These are phyloP conservation scores for Fusarium paranaense DNA, from an alignment of 2,329 filamentous ascomycete genomes.

Conservation along the genomic window DNA sequence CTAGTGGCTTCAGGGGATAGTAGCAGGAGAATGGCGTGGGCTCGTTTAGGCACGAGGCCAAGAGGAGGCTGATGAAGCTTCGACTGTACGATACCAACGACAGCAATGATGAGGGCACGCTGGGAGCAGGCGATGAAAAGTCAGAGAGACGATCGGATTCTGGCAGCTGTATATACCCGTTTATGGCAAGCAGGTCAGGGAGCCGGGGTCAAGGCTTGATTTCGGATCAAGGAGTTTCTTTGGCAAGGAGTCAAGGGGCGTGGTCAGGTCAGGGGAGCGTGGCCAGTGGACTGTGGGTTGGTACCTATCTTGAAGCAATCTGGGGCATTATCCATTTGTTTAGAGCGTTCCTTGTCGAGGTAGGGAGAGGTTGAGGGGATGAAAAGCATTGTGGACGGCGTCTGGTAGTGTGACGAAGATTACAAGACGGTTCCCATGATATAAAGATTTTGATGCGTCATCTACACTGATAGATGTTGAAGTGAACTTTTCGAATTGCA, in stretches of 20 bases:
- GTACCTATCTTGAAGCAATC: slow-evolving; percentile 17
- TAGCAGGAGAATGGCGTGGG: background rate
- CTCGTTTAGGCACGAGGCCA: background rate
- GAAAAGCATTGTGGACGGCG: slow-evolving; percentile 5
- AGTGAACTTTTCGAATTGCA: background rate
- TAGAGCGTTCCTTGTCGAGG: background rate
- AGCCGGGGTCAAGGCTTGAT: slow-evolving; percentile 9
- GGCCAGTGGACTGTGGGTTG: background rate
- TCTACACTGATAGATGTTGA: background rate
- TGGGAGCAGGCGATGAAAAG: background rate
- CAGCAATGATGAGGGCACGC: slow-evolving; percentile 26
- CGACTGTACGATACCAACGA: slow-evolving; percentile 36
- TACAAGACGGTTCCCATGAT: background rate
- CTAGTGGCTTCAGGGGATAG: slow-evolving; percentile 17
- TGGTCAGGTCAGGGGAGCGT: slow-evolving; percentile 5
- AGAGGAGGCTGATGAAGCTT: slow-evolving; percentile 14
- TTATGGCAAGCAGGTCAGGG: slow-evolving; percentile 11
- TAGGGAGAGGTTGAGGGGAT: background rate
- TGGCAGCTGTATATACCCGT: slow-evolving; percentile 29
- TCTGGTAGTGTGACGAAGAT: background rate
- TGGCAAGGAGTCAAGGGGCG: slow-evolving; percentile 14
- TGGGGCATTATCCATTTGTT: slow-evolving; percentile 1
- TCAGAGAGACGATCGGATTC: slow-evolving; percentile 2
- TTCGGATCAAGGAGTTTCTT: slow-evolving; percentile 32
- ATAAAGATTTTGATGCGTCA: background rate